Evolutionary conservation across 2,329 filamentous ascomycete genomes (phyloP), one percentile per base, ranked within the genome.

Genomic region (Diaporthe vaccinii): DNA sequence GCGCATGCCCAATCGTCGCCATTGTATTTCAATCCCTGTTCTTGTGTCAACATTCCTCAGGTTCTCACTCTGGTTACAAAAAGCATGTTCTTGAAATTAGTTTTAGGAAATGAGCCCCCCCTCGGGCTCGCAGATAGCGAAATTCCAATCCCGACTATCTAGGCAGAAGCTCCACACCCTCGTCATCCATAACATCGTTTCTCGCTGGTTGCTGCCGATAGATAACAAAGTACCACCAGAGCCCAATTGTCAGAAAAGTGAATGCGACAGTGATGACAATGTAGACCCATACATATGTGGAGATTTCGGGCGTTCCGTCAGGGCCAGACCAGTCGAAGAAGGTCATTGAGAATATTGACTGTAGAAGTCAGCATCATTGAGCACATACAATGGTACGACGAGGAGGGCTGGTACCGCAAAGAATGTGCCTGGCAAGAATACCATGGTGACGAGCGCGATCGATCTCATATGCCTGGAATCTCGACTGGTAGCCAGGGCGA

Each of bases 391-490:
- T 8, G 17, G 9, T 14, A 0, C 6, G n/a, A 39, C 8, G 1
- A 62, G 39, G 1, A 62, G 39, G 36, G 3, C 17, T 71, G 78
- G 65, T 76, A 81, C 81, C 14, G 81, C 79, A 8, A 81, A 76
- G 61, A 82, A 82, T 4, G 81, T 83, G 1, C 80, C 80, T 0
- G 81, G 82, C 0, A 83, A 76, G 58, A 82, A 83, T 1, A 83
- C 58, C 81, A 83, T 82, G 0, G 82, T 81, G 9, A 83, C 75
- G 1, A 82, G 41, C 0, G 81, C 79, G 15, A 83, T 82, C 0
- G 79, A 80, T 6, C 79, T 75, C 81, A 83, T 81, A 10, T 80
- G 77, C 17, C 76, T 77, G 0, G 81, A 82, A 65, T 83, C 81
- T 41, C 78, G 76, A 1, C 78, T 78, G 1, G 79, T 81, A 6